These are phyloP conservation scores for Tolypocladium cylindrosporum DNA, from an alignment of 2,329 filamentous ascomycete genomes.

Conservation along the genomic window DNA sequence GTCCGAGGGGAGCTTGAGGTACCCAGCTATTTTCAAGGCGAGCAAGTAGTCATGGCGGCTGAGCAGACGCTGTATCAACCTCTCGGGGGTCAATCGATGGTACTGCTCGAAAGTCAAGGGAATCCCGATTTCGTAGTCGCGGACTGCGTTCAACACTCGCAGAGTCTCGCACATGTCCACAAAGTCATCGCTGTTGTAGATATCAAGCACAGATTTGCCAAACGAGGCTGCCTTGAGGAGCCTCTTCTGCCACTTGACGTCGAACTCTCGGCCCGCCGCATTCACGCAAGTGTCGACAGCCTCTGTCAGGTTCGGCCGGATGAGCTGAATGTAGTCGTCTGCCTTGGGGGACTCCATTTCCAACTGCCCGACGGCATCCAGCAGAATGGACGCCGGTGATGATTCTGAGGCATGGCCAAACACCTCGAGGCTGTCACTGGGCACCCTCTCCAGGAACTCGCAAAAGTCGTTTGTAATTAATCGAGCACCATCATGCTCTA, in stretches of 20 bases:
- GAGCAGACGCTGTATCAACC: constrained; percentile 74
- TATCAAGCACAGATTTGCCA: constrained; percentile 91
- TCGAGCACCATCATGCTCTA: constrained; percentile 73
- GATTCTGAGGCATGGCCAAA: constrained; percentile 84
- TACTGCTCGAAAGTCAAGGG: constrained; percentile 93
- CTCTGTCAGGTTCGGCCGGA: constrained; percentile 76
- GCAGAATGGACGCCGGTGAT: constrained; percentile 79
- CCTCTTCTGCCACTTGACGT: constrained; percentile 85
- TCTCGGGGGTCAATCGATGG: constrained; percentile 78
- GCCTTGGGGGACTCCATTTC: constrained; percentile 93
- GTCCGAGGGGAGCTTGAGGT: constrained; percentile 76
- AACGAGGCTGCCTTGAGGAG: constrained; percentile 94
- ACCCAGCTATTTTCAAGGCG: constrained; percentile 79
- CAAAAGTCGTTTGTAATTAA: constrained; percentile 89
- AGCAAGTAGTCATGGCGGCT: constrained; percentile 87
- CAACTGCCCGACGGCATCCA: constrained; percentile 85
- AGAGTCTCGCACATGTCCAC: constrained; percentile 96
- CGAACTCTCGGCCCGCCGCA: constrained; percentile 87
- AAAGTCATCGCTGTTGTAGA: constrained; percentile 97
- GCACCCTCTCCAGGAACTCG: constrained; percentile 93
- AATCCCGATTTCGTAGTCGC: constrained; percentile 84
- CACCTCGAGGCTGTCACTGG: constrained; percentile 75
- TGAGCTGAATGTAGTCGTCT: constrained; percentile 94
- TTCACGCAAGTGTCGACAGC: constrained; percentile 91
- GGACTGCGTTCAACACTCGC: constrained; percentile 82